Base-by-base conservation (phyloP, 2,329 filamentous ascomycete species). In the Exophiala phaeomuriformis region DNA sequence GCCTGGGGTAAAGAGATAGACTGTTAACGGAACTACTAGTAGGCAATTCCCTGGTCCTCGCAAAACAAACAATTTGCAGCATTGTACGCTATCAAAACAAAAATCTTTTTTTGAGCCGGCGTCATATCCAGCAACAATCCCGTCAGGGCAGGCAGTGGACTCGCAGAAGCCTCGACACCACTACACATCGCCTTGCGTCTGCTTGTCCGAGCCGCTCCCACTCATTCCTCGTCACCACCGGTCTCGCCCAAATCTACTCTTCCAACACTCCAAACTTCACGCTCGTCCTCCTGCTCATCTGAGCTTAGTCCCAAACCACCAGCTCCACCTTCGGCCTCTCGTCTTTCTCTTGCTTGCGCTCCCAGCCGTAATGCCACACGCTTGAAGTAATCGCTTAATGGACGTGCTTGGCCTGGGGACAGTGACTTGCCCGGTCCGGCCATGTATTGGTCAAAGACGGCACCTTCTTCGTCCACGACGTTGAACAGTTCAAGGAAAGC, bases 371-470 rank as follows among this genome's bases (percentile, higher is more conserved):
- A 70, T 1, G 89, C 89, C 60, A 98, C 88, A 40, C 93, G 79
- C 77, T 95, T 95, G 75, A 97, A 97, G 73, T 98, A 98, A 69
- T 98, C 93, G 55, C 84, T 80, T 86, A 98, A 96, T 68, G 85
- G 90, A 63, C 91, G 80, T 0, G 87, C 72, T 5, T 83, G 77
- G 8, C 57, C 58, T 5, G 49, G 42, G 4, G 53, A 46, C 55
- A 96, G 71, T 2, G 82, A 80, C 47, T 80, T 79, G 4, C 80
- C 81, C 1, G 84, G 77, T 0, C 83, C 82, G 10, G 49, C 41
- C 75, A 96, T 84, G 71, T 90, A 97, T 72, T 90, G 90, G 64
- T 96, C 90, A 68, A 96, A 97, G 19, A 96, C 82, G 58, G 81
- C 84, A 55, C 77, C 79, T 66, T 96, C 93, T 59, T 90, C 85